A percentile compares a stretch with the other conserved stretches of the same genome.
These are phyloP conservation scores for Saccharomycopsis sp. DNA, from an alignment of 805 yeast genomes.

Conservation along the genomic window DNA sequence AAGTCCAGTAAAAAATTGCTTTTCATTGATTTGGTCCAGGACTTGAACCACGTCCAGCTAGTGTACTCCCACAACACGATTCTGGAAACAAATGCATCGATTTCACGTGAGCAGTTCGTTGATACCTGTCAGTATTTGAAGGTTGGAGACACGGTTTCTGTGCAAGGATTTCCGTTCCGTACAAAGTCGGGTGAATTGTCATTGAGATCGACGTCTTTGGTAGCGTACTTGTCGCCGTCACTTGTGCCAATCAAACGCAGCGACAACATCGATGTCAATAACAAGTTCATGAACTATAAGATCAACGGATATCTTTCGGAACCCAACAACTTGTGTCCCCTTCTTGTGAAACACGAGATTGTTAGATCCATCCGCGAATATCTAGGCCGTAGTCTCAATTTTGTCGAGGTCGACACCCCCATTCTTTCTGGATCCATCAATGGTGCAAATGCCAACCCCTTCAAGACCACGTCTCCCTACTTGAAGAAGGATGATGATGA, in stretches of 20 bases:
- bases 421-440: conserved; percentile 63
- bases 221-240: conserved; percentile 58
- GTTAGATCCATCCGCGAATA: conserved; percentile 51
- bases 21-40: conserved; percentile 66
- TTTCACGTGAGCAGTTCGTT: conserved; percentile 3
- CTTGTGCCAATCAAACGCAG: conserved; percentile 41
- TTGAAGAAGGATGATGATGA: conserved; percentile 22
- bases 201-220: conserved; percentile 45
- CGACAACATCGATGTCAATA: conserved; percentile 23
- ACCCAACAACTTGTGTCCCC: conserved; percentile 3
- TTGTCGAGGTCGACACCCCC: conserved; percentile 87
- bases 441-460: conserved; percentile 94
- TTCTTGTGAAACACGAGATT: conserved; percentile 48
- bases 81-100: neutral
- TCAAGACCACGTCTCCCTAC: conserved; percentile 43
- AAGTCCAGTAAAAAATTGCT: conserved; percentile 61
- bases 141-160: conserved; percentile 66
- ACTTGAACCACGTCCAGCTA: conserved; percentile 50
- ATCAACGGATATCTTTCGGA: conserved; percentile 7
- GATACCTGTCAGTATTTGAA: conserved; percentile 38
- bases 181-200: conserved; percentile 80
- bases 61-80: conserved; percentile 31
- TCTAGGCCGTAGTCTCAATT: conserved; percentile 42
- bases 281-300: conserved; percentile 14
- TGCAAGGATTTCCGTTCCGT: conserved; percentile 63